Percentiles rank a stretch among this genome's conserved stretches.
Evolutionary conservation across 768 basidiomycete genomes (phyloP).

Genomic region (Lactifluus piperatus): DNA sequence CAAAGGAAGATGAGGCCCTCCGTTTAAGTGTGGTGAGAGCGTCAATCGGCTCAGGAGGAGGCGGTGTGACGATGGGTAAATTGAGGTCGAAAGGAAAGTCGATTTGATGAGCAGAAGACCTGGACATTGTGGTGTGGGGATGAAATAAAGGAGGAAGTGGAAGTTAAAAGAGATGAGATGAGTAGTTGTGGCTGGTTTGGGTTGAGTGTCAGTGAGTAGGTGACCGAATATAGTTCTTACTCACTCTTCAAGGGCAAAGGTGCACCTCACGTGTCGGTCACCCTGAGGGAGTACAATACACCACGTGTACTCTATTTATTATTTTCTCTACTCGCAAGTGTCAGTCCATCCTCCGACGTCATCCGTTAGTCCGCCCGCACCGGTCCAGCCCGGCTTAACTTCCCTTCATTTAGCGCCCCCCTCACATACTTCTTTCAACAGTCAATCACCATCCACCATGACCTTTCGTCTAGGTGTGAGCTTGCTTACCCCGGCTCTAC

Average conservation of each 20-base stretch:
- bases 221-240: too few species aligned
- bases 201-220: too few species aligned
- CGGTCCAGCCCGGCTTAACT: neutral
- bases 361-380: conserved; percentile 6
- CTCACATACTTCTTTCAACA: neutral
- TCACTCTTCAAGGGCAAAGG: too few species aligned
- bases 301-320: too few species aligned
- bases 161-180: neutral
- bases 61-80: neutral
- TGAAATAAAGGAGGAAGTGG: neutral
- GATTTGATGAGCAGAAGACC: conserved; percentile 27
- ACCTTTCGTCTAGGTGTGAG: conserved; percentile 9
- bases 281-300: too few species aligned
- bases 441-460: neutral
- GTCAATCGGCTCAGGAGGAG: conserved; percentile 2
- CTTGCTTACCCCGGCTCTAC: neutral
- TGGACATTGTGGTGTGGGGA: neutral
- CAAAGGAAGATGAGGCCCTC: conserved; percentile 18
- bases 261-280: too few species aligned
- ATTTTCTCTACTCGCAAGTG: too few species aligned
- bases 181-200: too few species aligned
- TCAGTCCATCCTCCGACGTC: too few species aligned
- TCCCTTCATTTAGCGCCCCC: neutral
- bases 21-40: conserved; percentile 14
- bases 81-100: conserved; percentile 32